phyloP scores from a whole-genome alignment of 306 rosid genomes.

The Castanopsis chinensis region DNA sequence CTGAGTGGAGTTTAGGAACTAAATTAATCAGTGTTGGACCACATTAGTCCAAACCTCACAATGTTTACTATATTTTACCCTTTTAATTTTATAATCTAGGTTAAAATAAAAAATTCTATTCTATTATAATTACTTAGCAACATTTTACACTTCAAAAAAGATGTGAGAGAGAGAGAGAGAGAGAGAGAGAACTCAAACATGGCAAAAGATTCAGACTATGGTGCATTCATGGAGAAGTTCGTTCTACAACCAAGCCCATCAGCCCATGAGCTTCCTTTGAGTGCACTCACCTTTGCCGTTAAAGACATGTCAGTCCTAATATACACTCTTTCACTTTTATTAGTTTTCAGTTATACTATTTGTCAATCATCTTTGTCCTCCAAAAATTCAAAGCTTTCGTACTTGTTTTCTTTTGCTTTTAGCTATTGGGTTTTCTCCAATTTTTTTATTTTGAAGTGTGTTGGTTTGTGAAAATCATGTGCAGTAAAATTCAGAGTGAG shows the following conservation, averaged over 20 bases:
- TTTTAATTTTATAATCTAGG: no score
- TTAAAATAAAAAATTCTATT: no score
- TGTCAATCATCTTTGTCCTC: background rate
- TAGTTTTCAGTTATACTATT: background rate
- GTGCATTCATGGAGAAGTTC: slow-evolving; percentile 81
- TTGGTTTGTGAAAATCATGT: background rate
- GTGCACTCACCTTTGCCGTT: slow-evolving; percentile 77
- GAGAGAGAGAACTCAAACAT: no score
- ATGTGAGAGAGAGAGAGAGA: no score
- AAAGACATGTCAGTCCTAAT: slow-evolving; percentile 70
- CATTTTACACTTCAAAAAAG: no score
- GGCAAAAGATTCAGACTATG: slow-evolving; percentile 20
- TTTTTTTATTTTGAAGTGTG: background rate
- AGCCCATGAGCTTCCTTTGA: slow-evolving; percentile 48
- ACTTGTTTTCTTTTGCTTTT: background rate
- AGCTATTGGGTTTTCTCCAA: background rate
- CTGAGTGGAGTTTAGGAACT: no score
- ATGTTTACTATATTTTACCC: no score
- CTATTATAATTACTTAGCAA: no score
- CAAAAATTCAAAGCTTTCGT: background rate
- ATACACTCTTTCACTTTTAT: background rate
- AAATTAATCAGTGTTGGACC: no score
- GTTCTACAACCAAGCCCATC: slow-evolving; percentile 49
- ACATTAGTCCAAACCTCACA: no score
- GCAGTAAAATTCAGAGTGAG: background rate